Percentiles rank a stretch among this genome's conserved stretches.
These are phyloP conservation scores for Fusarium algeriense DNA, from an alignment of 2,329 filamentous ascomycete genomes.

Conservation along the genomic window DNA sequence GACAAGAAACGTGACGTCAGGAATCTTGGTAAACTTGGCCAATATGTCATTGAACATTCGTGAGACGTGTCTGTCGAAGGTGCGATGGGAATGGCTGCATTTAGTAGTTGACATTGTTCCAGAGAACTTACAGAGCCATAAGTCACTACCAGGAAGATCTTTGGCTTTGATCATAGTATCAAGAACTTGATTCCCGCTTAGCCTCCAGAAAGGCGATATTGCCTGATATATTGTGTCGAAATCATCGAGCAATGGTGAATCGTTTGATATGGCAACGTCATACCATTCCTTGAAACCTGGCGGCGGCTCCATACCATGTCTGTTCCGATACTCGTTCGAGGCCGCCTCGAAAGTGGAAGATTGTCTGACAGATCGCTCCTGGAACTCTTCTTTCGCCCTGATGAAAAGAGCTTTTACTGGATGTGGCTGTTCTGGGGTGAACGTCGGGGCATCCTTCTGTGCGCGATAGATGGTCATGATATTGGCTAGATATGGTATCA, in stretches of 20 bases:
- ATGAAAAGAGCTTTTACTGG: constrained; percentile 39
- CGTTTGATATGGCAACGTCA: constrained; percentile 53
- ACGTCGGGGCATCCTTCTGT: not conserved
- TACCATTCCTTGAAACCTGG: constrained; percentile 61
- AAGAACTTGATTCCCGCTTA: constrained; percentile 52
- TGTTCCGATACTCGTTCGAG: constrained; percentile 55
- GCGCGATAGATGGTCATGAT: not conserved
- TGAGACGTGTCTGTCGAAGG: constrained; percentile 50
- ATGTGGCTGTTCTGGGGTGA: not conserved
- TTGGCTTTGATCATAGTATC: constrained; percentile 47
- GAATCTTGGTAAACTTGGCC: constrained; percentile 45
- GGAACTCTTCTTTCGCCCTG: constrained; percentile 50
- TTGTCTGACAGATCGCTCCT: constrained; percentile 51
- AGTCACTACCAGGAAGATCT: constrained; percentile 45
- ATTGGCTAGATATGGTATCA: not conserved
- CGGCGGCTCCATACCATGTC: constrained; percentile 59
- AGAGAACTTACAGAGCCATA: constrained; percentile 54
- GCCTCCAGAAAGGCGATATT: constrained; percentile 56
- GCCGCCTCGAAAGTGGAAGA: constrained; percentile 54
- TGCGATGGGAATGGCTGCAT: constrained; percentile 52
- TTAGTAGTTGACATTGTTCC: constrained; percentile 40
- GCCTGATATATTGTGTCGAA: constrained; percentile 59
- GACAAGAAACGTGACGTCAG: constrained; percentile 57
- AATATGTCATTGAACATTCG: constrained; percentile 50
- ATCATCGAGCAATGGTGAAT: constrained; percentile 62